Conservation (phyloP, 139 green algal genomes). For the Gonium pectorale region DNA sequence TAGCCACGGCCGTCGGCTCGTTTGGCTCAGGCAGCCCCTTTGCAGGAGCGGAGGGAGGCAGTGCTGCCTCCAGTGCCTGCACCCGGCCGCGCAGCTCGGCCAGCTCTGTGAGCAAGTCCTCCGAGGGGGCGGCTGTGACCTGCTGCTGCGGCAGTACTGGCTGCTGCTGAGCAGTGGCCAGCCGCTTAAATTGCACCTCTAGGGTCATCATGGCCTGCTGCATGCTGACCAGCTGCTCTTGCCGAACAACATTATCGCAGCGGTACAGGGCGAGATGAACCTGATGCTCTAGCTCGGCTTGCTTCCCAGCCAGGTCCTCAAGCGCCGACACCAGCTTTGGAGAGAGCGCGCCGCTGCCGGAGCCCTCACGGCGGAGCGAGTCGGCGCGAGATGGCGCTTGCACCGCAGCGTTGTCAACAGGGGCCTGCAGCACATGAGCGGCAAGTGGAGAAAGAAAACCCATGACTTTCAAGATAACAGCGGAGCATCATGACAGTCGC, state of each 20-base stretch:
- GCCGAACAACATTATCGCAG: constrained; percentile 10
- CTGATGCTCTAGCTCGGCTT: constrained; percentile 40
- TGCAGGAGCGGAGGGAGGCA: too few relatives aligned
- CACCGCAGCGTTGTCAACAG: too few relatives aligned
- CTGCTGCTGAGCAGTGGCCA: not conserved
- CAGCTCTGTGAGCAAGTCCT: not conserved
- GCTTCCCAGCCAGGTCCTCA: constrained; percentile 33
- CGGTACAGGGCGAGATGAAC: constrained; percentile 40
- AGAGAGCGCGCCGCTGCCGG: not conserved
- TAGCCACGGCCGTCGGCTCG: too few relatives aligned
- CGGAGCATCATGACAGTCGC: too few relatives aligned
- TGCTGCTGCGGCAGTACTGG: not conserved
- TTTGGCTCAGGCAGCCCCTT: too few relatives aligned
- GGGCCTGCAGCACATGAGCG: too few relatives aligned
- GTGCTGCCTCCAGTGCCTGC: not conserved
- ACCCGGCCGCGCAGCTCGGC: not conserved
- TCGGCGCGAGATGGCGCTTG: too few relatives aligned
- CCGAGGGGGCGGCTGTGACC: not conserved
- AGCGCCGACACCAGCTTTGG: constrained; percentile 14
- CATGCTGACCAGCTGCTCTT: constrained; percentile 37
- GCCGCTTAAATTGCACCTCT: constrained; percentile 23
- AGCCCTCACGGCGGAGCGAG: not conserved
- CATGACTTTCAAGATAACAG: too few relatives aligned
- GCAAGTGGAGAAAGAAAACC: too few relatives aligned
- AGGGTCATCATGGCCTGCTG: constrained; percentile 45